These are phyloP conservation scores for Metschnikowia koreensis DNA, from an alignment of 805 yeast genomes.

Conservation along the genomic window DNA sequence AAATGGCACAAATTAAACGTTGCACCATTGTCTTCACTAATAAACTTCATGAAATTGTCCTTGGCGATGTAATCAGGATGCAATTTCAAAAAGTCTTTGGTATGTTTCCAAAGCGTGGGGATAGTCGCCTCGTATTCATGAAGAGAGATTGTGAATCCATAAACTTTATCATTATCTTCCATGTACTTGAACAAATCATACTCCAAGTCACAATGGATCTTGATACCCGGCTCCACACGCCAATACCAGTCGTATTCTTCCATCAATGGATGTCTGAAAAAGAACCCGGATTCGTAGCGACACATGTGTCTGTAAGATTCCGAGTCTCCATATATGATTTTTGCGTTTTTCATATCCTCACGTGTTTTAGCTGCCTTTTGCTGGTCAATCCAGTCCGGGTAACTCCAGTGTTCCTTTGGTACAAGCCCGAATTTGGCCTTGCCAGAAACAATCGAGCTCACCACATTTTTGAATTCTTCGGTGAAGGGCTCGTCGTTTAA, in stretches of 20 bases:
- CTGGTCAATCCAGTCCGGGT: conserved; percentile 21
- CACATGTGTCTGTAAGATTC: conserved; percentile 22
- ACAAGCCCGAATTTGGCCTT: conserved; percentile 20
- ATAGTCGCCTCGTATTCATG: conserved; percentile 23
- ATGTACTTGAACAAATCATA: conserved; percentile 26
- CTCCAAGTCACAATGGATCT: conserved; percentile 24
- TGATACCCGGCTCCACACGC: conserved; percentile 26
- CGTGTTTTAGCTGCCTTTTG: conserved; percentile 28
- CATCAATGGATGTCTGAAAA: conserved; percentile 22
- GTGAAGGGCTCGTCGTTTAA: conserved; percentile 25
- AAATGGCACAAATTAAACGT: no score
- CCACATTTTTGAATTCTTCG: conserved; percentile 20
- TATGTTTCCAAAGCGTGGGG: conserved; percentile 23
- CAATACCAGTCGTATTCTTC: conserved; percentile 26
- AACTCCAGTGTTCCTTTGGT: conserved; percentile 23
- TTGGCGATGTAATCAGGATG: no score
- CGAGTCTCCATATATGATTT: conserved; percentile 30
- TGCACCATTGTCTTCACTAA: no score
- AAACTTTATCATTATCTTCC: conserved; percentile 22
- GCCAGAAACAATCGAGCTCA: conserved; percentile 21
- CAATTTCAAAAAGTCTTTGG: conserved; percentile 20
- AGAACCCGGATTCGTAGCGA: conserved; percentile 22
- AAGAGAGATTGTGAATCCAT: conserved; percentile 26
- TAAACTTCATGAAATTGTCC: no score
- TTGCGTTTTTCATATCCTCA: conserved; percentile 21